Base-by-base conservation (phyloP, 1,139 yeast genomes). In the Pneumocystis oryctolagi region DNA sequence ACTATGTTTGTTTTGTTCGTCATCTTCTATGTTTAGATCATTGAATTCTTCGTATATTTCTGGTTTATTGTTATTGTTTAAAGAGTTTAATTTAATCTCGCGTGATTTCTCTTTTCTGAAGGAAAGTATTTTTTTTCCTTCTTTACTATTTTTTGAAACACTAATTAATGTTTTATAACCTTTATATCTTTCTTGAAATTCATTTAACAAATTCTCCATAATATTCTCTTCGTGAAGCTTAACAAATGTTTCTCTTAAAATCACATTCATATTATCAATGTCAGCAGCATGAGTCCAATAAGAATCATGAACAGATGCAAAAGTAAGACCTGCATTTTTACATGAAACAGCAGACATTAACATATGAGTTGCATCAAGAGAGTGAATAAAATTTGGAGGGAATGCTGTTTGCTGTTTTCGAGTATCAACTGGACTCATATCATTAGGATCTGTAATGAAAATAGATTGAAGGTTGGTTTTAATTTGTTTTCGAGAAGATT, bases 261-360 rank as follows among this genome's bases (percentile, higher is more conserved):
- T 77, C n/a, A 70, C 71, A 72, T 85, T 89, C 94, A 92, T 85
- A 6, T 70, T 72, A 67, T 84, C 85, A 40, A 92, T 83, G 71
- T 88, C 94, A 57, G 83, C 77, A 0, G 98, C 97, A 73, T 94
- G 98, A 0, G 98, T 89, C 99, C 99, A 92, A 73, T 88, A 92
- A 0, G 97, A 90, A 73, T 92, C 99, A 74, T 92, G 99, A 40
- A 92, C 99, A 0, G 97, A 85, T 0, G 98, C 97, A 78, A 94
- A 92, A n/a, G 83, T 78, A 63, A 92, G 73, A 0, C 81, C 83
- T 3, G 73, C 72, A 60, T 82, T 79, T n/a, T 85, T 83, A 73
- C 97, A 89, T 31, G 83, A 83, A 60, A 83, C 78, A 0, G 97
- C 95, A 12, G 96, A 86, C 80, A 90, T 77, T 64, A 92, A 78